phyloP scores from a whole-genome alignment of 345 rosid genomes.

The Syzygium grande region DNA sequence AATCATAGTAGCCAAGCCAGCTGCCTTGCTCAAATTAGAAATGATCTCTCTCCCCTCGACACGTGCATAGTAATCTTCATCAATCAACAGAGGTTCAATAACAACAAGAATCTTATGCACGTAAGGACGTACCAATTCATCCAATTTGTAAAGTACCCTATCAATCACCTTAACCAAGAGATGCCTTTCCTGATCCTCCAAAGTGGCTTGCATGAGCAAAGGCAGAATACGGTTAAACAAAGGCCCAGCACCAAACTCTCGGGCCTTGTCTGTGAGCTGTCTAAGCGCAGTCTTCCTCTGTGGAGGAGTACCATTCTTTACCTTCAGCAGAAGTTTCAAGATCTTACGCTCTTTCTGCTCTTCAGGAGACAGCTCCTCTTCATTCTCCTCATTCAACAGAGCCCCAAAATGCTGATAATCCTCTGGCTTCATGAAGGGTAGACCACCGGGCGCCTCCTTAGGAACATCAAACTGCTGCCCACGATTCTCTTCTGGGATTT shows the following conservation, averaged over 20 bases:
- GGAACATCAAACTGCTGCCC: conserved; percentile 98
- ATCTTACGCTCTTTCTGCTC: conserved; percentile 98
- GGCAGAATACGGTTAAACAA: conserved; percentile 86
- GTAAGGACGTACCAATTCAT: conserved; percentile 93
- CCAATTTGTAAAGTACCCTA: conserved; percentile 84
- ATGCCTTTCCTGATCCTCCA: conserved; percentile 99
- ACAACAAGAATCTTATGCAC: conserved; percentile 99
- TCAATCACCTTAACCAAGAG: conserved; percentile 97
- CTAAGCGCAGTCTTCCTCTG: conserved; percentile 97
- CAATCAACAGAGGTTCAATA: conserved; percentile 96
- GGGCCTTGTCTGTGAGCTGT: conserved; percentile 95
- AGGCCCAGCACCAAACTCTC: conserved; percentile 97
- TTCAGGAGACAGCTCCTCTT: conserved; percentile 82
- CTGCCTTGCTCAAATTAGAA: conserved; percentile 96
- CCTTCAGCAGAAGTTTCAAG: conserved; percentile 92
- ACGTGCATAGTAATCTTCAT: conserved; percentile 99
- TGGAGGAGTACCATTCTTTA: conserved; percentile 95
- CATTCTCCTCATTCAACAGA: conserved; percentile 79
- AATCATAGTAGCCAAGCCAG: conserved; percentile 99
- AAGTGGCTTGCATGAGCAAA: conserved; percentile 93
- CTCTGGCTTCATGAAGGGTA: conserved; percentile 97
- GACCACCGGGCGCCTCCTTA: conserved; percentile 75
- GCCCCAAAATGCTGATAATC: conserved; percentile 95
- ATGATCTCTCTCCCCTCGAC: conserved; percentile 99
- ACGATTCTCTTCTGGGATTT: conserved; percentile 87